Evolutionary conservation across 768 basidiomycete genomes (phyloP), one percentile per base, ranked within the genome.

Genomic region (Amanita exitialis): DNA sequence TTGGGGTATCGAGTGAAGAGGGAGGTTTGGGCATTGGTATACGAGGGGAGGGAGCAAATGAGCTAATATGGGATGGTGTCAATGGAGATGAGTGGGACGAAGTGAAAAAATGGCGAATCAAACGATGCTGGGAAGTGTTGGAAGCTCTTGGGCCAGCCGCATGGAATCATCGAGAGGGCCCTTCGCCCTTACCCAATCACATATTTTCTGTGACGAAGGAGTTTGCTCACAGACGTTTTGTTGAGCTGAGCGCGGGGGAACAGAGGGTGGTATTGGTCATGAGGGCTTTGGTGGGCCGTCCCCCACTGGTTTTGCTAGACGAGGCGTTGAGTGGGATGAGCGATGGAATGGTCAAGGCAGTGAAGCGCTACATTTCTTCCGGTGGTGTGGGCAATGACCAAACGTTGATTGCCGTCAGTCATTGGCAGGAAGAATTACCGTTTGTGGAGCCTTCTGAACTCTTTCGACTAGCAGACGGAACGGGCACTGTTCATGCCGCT

Each of bases 281-380:
- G 76, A 80, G 93, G 15, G 89, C 93, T 23, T 69, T 96, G 30
- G 90, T 94, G 7, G 78, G 78, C 12, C 68, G 73, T 12, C 86
- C 89, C 3, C 77, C 75, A 49, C 62, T 99, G 30, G 72, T 98
- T 6, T 70, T 97, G 8, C 67, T 98, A 36, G 95, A 99, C 60
- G 95, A 99, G 62, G 88, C 84, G 7, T 93, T 90, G 79, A 83
- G 87, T 20, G 94, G 93, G 21, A 94, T 98, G 90, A 89, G 89
- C 56, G 82, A 79, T 39, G 67, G 64, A 4, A 89, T 90, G 80
- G 79, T 94, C 27, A 64, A 64, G 15, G 76, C 77, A 34, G 87
- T 82, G 37, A 70, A 77, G 55, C 57, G 56, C 37, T 89, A 90
- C 59, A 61, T 99, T 39, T 70, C 83, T 16, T 72, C 69, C 34